Evolutionary conservation across 768 basidiomycete species (phyloP), one percentile per base, ranked within the genome.

Genomic region (Auriscalpium vulgare): DNA sequence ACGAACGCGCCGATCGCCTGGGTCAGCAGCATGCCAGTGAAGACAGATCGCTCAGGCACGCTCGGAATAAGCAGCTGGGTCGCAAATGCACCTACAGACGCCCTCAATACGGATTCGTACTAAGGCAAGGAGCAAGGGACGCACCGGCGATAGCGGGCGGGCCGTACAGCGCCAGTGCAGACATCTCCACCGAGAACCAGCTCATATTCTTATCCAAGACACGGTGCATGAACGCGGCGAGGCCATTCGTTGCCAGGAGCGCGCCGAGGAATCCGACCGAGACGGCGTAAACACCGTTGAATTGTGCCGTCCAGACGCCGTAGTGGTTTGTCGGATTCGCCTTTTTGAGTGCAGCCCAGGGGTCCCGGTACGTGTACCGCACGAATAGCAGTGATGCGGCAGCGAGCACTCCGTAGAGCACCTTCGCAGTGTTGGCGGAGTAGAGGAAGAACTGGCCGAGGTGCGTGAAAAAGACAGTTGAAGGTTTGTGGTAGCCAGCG

Each of bases 141-240:
- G 36, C 60, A 87, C 91, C 91, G 13, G 88, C 71, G 13, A 91
- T 64, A 0, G 84, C 82, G 2, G 89, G 78, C 13, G 91, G 88
- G 2, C 78, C 88, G 64, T 91, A 98, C 19, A 97, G 69, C 19
- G 77, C 65, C 9, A 95, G 59, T 10, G 81, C 72, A 10, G 78
- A 76, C 61, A 84, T 78, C 58, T 90, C 89, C 44, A 75, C 79
- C 14, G 79, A 75, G 69, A 91, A 97, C 94, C 94, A 97, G 63
- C 88, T 88, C 81, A 95, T 80, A 0, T 81, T 77, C 68, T 81
- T 86, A 8, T 80, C 76, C 19, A 92, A 67, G 0, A 82, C 78
- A 5, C 67, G 66, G 29, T 71, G 68, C 83, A 95, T 87, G 11
- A 90, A 56, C 2, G 82, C 65, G 0, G 95, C 95, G 0, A 89